Conservation (phyloP, 805 yeast species). For the Barnettozyma pratensis region DNA sequence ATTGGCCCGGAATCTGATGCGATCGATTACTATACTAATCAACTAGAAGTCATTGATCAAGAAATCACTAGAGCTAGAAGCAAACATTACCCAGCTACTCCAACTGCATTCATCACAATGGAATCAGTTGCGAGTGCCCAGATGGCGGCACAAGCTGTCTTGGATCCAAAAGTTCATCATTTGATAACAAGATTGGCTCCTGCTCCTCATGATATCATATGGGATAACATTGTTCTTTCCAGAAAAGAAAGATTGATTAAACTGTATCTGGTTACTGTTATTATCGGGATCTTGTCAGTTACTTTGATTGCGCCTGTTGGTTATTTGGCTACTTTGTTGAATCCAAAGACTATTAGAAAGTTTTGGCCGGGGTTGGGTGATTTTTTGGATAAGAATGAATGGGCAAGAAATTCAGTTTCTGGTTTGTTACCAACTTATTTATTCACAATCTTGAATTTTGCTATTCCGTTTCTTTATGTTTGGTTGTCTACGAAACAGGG, state of each 20-base stretch:
- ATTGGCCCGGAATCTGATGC: constrained; percentile 76
- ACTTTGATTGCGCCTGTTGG: constrained; percentile 79
- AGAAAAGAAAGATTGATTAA: constrained; percentile 65
- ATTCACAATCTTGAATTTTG: constrained; percentile 76
- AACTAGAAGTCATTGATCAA: constrained; percentile 63
- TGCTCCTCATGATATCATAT: constrained; percentile 91
- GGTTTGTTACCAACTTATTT: constrained; percentile 89
- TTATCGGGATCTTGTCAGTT: constrained; percentile 65
- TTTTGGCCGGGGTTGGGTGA: constrained; percentile 82
- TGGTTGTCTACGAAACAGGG: constrained; percentile 85
- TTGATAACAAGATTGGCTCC: constrained; percentile 85
- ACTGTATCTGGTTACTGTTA: constrained; percentile 55
- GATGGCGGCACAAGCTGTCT: constrained; percentile 91
- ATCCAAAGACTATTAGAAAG: constrained; percentile 68
- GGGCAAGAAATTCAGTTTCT: constrained; percentile 78
- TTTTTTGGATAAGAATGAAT: constrained; percentile 53
- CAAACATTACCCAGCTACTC: constrained; percentile 73
- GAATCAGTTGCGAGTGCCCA: constrained; percentile 94
- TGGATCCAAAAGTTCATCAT: constrained; percentile 84
- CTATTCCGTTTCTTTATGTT: constrained; percentile 81
- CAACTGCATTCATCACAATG: constrained; percentile 93
- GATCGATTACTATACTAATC: constrained; percentile 67
- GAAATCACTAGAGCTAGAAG: constrained; percentile 61
- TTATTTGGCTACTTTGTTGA: constrained; percentile 76
- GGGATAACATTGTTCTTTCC: constrained; percentile 86